Evolutionary conservation across 345 rosid species (phyloP), one percentile per base, ranked within the genome.

Genomic region (Nasturtium officinale): DNA sequence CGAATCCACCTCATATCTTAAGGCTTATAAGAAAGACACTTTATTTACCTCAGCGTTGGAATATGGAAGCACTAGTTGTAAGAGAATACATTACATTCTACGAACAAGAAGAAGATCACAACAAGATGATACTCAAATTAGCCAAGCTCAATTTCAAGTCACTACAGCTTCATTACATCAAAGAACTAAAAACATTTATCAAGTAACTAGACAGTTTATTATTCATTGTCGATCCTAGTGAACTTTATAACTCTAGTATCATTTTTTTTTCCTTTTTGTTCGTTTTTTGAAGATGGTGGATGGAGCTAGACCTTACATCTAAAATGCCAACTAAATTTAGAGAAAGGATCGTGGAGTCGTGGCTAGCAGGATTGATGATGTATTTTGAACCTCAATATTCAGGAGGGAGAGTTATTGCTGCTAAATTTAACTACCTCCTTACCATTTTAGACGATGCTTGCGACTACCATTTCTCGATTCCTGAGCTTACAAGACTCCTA

Each of bases 71-170:
- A 15, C 2, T 69, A 43, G 12, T 56, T 57, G 43, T 65, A 13
- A 69, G 55, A 6, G 65, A 69, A 30, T 69, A 55, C 23, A 69
- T 69, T 43, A 7, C 46, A 2, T 69, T 56, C 7, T 57, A 69
- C n/a, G 65, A 55, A 57, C 45, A 56, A 45, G 74, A 69, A 45
- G 33, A 69, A 17, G 47, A 29, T 58, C 65, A 57, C 12, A 13
- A 69, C 8, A 21, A 45, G 35, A 69, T 45, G 65, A 2, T 69
- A 57, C 65, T 69, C 17, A 57, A 3, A n/a, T 26, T 69, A 20
- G 65, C 74, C 33, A 69, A 69, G 25, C 65, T 69, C 65, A 69
- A 1, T 69, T 69, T 69, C 46, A 69, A 57, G 55, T 69, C 7
- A 30, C 5, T 57, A 21, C 65, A 69, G 0, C n/a, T 45, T n/a